These are phyloP conservation scores for Annona squamosa DNA, from an alignment of 164 flowering plant species.

Conservation along the genomic window DNA sequence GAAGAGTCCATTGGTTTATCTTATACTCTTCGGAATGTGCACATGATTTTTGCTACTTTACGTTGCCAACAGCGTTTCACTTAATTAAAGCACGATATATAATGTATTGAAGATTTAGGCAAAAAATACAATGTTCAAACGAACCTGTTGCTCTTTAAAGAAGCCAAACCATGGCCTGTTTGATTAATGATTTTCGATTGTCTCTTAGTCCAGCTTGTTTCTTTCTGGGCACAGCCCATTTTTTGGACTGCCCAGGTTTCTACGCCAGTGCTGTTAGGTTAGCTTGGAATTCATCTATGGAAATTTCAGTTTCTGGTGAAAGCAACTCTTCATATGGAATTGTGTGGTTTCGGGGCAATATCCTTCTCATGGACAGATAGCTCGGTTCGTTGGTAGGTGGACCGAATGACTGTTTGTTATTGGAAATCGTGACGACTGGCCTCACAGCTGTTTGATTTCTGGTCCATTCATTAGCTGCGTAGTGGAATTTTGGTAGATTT, in stretches of 20 bases:
- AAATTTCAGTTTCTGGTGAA: no score
- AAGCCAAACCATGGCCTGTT: neutral
- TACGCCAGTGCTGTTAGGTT: neutral
- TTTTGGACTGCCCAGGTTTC: neutral
- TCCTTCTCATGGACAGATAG: no score
- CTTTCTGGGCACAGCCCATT: neutral
- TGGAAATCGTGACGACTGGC: no score
- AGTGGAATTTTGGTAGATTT: no score
- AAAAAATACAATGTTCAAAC: neutral
- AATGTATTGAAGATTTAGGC: neutral
- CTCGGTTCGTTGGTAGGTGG: no score
- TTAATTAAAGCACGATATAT: neutral
- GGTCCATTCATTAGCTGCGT: no score
- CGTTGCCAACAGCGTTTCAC: neutral
- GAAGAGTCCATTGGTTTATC: neutral
- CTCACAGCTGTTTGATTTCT: no score
- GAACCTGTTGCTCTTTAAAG: no score
- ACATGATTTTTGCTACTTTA: neutral
- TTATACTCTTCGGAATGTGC: constrained; percentile 4
- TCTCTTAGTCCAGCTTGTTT: neutral
- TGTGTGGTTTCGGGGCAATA: no score
- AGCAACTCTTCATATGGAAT: no score
- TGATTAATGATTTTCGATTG: neutral
- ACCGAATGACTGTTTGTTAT: no score
- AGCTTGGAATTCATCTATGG: no score